Base-by-base conservation (phyloP, 129 eudicot species). In the Rutidosis leptorrhynchoides region DNA sequence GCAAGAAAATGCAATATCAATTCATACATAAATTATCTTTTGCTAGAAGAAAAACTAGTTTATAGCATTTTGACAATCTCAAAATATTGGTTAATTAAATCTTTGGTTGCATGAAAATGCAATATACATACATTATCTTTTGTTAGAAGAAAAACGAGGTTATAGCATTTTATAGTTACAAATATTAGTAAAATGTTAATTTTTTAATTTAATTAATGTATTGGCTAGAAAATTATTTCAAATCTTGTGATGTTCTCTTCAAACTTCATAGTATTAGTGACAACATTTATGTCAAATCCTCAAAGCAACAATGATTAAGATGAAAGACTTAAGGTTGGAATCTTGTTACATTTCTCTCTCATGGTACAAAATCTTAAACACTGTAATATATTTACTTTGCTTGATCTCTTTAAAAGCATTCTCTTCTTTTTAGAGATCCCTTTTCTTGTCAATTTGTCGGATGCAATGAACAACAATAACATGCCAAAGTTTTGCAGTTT, bases 401-500 rank as follows among this genome's bases (percentile, higher is more conserved):
- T 51, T 75, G 63, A 61, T 51, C 72, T 68, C 64, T 26, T 57
- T 69, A 60, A 68, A 68, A 68, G 74, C 74, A 49, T 22, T 68
- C 46, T 68, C 79, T 75, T 75, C 79, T 75, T 75, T 75, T 68
- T 49, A 68, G 74, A 75, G 70, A 75, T 75, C 74, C 74, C 35
- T 75, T 75, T 75, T 75, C 74, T 20, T 61, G 80, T 75, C 80
- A 75, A 75, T 75, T 75, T 75, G 80, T 75, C 80, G 74, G 80
- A 75, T 75, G 54, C 68, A 72, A 75, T 75, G 70, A 75, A 75
- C 79, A 68, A 68, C 69, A 60, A 68, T 37, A 75, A 68, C 48
- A 68, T n/a, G 64, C 69, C 80, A 75, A 75, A 68, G 25, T 60
- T 59, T 75, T 68, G 62, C 74, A 61, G 74, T 49, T 68, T 75